Conservation (phyloP, 139 green algal species). For the Edaphochlamys debaryana region DNA sequence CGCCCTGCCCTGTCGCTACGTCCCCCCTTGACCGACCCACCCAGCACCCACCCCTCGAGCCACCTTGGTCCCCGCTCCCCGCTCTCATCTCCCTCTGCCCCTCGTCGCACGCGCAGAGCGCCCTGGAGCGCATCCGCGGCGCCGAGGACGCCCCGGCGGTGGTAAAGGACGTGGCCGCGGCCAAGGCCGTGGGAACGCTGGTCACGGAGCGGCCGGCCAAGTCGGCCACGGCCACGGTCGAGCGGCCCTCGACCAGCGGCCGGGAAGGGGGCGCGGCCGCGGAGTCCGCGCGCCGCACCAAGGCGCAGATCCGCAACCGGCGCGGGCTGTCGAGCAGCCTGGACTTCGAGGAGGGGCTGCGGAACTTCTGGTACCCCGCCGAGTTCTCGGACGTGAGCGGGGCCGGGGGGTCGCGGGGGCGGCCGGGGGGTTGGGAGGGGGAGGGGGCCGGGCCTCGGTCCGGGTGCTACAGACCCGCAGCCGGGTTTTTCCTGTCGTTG, state of each 20-base stretch:
- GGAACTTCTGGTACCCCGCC: slow-evolving; percentile 80
- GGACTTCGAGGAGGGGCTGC: slow-evolving; percentile 66
- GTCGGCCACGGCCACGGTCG: background rate
- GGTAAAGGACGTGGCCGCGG: no score
- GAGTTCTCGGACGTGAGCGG: slow-evolving; percentile 66
- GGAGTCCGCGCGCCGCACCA: slow-evolving; percentile 1
- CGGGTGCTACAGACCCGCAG: background rate
- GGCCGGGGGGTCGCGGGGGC: no score
- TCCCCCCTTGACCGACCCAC: no score
- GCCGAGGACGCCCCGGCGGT: no score
- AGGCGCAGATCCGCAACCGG: background rate
- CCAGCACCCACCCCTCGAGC: no score
- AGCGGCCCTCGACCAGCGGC: background rate
- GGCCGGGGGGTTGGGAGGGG: background rate
- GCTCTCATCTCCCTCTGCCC: no score
- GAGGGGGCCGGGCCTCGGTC: background rate
- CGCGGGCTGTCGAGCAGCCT: slow-evolving; percentile 68
- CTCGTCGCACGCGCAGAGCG: background rate
- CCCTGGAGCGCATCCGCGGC: slow-evolving; percentile 33
- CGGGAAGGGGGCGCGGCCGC: background rate
- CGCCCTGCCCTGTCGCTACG: no score
- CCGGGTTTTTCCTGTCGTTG: no score
- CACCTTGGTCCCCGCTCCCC: no score
- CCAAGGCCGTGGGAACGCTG: background rate
- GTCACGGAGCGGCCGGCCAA: slow-evolving; percentile 11